Base-by-base conservation (phyloP, 148 eudicot species). In the Cornus suecica region DNA sequence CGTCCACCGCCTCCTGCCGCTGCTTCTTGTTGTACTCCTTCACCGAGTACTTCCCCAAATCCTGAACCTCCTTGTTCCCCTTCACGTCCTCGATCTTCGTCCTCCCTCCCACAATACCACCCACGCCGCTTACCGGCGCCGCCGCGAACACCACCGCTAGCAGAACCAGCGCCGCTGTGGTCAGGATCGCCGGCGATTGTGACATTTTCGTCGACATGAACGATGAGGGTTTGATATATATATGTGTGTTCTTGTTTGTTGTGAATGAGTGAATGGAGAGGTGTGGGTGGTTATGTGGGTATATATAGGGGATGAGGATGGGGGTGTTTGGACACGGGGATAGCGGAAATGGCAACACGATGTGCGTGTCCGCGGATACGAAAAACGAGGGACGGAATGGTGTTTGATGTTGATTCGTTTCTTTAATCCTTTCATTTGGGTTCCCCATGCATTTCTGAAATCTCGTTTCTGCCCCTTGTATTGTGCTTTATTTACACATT, bases 11-110 rank as follows among this genome's bases (percentile, higher is more conserved):
- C 42, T 37, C 9, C 42, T 1, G 56, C 25, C 58, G 77, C 26
- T 83, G 74, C 41, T 45, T 62, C 9, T 28, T 63, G 76, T 91
- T 91, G 88, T 84, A 85, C 75, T 88, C 83, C 60, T 81, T 72
- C 18, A 91, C 90, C 13, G 91, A 89, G 77, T 76, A 91, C 68
- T 69, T 84, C 1, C 96, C 96, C 8, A 91, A 41, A 3, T 86
- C 84, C 54, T 89, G 96, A 71, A 91, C 68, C 63, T 91, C 92
- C 73, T 86, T 63, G 80, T 91, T 83, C 28, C 70, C n/a, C 71
- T 79, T 82, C 73, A 91, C 92, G 61, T 87, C 82, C 45, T 74
- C 32, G 26, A 91, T 74, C 62, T 84, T 74, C 48, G 70, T 77
- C 69, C 83, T 83, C 20, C 85, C 87, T 7, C 96, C 96, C 6